Evolutionary conservation across 2,329 filamentous ascomycete species (phyloP).

Genomic region (Fusarium guadeloupense): DNA sequence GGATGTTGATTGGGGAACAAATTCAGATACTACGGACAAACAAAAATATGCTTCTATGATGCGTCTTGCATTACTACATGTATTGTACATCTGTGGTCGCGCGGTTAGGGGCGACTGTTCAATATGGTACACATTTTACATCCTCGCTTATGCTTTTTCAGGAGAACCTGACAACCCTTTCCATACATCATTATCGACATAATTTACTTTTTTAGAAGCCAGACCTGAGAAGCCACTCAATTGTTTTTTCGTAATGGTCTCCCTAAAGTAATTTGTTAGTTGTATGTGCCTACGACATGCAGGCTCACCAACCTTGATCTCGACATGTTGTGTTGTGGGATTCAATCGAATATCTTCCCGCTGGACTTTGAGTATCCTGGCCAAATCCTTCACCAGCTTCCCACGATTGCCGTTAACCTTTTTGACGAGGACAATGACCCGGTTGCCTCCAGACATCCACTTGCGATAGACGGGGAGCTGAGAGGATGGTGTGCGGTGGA

Average conservation of each 20-base stretch:
- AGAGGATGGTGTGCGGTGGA: constrained; percentile 75
- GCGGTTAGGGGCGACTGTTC: constrained; percentile 29
- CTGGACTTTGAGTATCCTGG: constrained; percentile 64
- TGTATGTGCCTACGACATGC: neutral
- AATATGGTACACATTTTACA: constrained; percentile 44
- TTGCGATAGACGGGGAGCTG: constrained; percentile 82
- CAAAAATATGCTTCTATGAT: constrained; percentile 36
- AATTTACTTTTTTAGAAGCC: constrained; percentile 46
- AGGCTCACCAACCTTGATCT: constrained; percentile 69
- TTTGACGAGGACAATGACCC: constrained; percentile 77
- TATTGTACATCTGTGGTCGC: constrained; percentile 43
- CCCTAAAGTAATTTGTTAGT: constrained; percentile 44
- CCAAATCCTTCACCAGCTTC: constrained; percentile 71
- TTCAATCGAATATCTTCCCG: constrained; percentile 64
- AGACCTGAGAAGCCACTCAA: constrained; percentile 47
- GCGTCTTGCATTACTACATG: constrained; percentile 43
- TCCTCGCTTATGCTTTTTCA: neutral
- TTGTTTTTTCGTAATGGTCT: constrained; percentile 43
- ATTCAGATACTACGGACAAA: constrained; percentile 40
- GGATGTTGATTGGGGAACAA: constrained; percentile 40
- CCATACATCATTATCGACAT: neutral
- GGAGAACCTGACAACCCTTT: neutral
- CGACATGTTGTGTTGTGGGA: constrained; percentile 74
- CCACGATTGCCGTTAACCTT: constrained; percentile 79
- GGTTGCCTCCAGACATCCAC: constrained; percentile 78